phyloP scores from a whole-genome alignment of 768 basidiomycete species.

The Mrakia hoshinonis region DNA sequence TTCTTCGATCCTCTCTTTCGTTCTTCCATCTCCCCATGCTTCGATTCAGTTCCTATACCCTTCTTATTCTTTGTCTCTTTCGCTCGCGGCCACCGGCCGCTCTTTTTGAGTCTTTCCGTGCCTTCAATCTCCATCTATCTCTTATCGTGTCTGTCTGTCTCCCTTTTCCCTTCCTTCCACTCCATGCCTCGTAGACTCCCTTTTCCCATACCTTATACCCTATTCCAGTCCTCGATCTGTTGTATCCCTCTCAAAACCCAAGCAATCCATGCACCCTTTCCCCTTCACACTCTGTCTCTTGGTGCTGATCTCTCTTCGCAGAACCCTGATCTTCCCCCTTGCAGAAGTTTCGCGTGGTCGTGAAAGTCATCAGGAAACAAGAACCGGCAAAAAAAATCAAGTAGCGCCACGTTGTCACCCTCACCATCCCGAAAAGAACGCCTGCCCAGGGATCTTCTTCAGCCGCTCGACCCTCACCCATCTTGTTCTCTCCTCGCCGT shows the following conservation, averaged over 20 bases:
- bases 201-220: slow-evolving; percentile 27
- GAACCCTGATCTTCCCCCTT: too few species aligned
- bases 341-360: too few species aligned
- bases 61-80: neutral
- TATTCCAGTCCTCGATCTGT: too few species aligned
- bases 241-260: too few species aligned
- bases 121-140: too few species aligned
- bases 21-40: neutral
- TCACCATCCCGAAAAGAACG: slow-evolving; percentile 17
- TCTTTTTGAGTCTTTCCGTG: too few species aligned
- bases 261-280: too few species aligned
- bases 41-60: neutral
- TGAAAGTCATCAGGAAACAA: too few species aligned
- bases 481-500: neutral
- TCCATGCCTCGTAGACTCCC: slow-evolving; percentile 25
- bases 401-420: neutral
- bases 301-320: too few species aligned
- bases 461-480: slow-evolving; percentile 8
- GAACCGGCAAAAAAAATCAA: too few species aligned
- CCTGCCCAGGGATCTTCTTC: neutral
- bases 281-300: too few species aligned
- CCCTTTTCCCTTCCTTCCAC: too few species aligned
- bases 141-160: neutral
- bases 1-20: neutral
- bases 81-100: neutral